These are phyloP conservation scores for Juncus inflexus DNA, from an alignment of 176 grass and related monocot species.

Conservation along the genomic window DNA sequence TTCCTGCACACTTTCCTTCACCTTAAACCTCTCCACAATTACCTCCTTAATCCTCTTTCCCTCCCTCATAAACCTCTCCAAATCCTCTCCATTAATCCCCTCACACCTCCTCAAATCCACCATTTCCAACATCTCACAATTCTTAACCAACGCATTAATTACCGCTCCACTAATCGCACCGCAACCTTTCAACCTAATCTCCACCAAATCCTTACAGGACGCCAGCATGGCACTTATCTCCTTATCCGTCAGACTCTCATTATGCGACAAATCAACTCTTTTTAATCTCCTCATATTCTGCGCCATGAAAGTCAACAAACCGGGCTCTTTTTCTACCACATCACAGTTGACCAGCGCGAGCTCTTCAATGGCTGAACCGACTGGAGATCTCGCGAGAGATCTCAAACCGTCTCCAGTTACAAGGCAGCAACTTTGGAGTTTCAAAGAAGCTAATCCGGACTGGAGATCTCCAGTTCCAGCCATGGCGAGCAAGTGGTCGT, in stretches of 20 bases:
- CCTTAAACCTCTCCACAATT: conserved; percentile 48
- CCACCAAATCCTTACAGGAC: conserved; percentile 60
- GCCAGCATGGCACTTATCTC: conserved; percentile 74
- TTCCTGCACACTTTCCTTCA: conserved; percentile 38
- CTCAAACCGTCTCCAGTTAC: conserved; percentile 80
- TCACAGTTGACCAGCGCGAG: conserved; percentile 84
- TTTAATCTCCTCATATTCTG: conserved; percentile 72
- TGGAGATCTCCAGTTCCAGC: background rate
- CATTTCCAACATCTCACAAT: conserved; percentile 53
- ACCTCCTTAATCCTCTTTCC: conserved; percentile 44
- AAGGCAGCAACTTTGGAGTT: conserved; percentile 85
- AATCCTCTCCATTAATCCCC: conserved; percentile 29
- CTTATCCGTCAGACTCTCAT: conserved; percentile 70
- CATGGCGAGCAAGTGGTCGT: conserved; percentile 60
- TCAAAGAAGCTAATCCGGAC: conserved; percentile 39
- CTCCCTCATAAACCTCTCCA: conserved; percentile 46
- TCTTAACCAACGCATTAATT: conserved; percentile 43
- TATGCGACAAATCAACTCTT: conserved; percentile 71
- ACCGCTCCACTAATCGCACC: conserved; percentile 37
- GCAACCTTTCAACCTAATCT: conserved; percentile 79
- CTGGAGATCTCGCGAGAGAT: conserved; percentile 56
- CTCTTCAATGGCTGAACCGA: conserved; percentile 63
- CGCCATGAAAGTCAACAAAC: conserved; percentile 66
- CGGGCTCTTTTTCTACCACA: conserved; percentile 65
- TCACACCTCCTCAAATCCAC: conserved; percentile 61